phyloP scores from a whole-genome alignment of 495 filamentous ascomycete genomes.

The Penicillium simplicissimum region DNA sequence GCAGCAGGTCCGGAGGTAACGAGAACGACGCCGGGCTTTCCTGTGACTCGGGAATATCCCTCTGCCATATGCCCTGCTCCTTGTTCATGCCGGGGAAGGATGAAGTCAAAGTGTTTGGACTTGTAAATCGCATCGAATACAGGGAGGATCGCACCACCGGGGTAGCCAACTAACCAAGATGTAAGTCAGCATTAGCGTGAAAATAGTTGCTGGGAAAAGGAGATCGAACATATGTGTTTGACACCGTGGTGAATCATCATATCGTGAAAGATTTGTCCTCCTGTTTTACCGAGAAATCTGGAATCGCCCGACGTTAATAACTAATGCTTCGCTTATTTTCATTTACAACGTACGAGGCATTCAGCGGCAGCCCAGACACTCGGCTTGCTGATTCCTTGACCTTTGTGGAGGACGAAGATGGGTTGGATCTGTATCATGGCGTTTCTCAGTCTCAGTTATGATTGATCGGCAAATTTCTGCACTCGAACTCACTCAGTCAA shows the following conservation, averaged over 20 bases:
- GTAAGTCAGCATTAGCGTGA: too few relatives aligned
- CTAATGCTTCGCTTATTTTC: not conserved
- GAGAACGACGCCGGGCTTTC: constrained; percentile 61
- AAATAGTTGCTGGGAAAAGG: too few relatives aligned
- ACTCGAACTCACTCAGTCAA: not conserved
- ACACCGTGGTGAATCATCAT: constrained; percentile 87
- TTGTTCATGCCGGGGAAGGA: constrained; percentile 63
- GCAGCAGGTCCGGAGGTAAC: constrained; percentile 67
- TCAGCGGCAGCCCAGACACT: not conserved
- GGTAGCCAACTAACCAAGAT: constrained; percentile 41
- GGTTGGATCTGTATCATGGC: not conserved
- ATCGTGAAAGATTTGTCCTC: constrained; percentile 90
- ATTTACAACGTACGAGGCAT: not conserved
- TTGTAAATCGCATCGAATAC: constrained; percentile 66
- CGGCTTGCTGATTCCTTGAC: too few relatives aligned
- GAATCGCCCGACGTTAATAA: not conserved
- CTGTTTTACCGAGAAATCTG: constrained; percentile 83
- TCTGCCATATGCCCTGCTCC: constrained; percentile 69
- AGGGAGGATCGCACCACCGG: constrained; percentile 51
- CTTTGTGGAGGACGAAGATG: not conserved
- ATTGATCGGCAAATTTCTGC: not conserved
- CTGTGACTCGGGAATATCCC: constrained; percentile 60
- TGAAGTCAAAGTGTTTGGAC: constrained; percentile 61
- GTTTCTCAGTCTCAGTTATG: not conserved
- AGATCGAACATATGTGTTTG: constrained; percentile 61